Evolutionary conservation across 2,329 filamentous ascomycete genomes (phyloP), one percentile per base, ranked within the genome.

Genomic region (Aspergillus neoniger): DNA sequence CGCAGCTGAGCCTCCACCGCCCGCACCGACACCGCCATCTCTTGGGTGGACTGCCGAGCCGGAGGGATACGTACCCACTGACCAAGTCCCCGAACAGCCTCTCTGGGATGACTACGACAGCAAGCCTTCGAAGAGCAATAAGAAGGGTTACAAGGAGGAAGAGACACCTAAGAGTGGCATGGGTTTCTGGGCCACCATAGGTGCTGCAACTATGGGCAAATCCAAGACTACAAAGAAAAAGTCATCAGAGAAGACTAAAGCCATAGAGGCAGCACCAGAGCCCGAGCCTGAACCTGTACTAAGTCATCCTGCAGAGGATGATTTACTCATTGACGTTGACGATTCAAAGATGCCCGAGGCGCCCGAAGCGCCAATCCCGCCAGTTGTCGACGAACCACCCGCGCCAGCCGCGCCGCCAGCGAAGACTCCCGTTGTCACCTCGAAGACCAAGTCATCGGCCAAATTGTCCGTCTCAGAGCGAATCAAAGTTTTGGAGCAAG

Each of bases 401-500:
- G 64, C 72, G 60, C 69, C 74, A 65, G 70, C 74, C 67, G 74
- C 76, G 67, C 74, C 76, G 63, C 73, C 78, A 60, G 79, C 79
- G 67, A 73, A 79, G 65, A 72, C 74, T 50, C 52, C 57, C 60
- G 62, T 39, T 61, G 57, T 55, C 62, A 65, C 62, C 57, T 77
- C 74, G 57, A 80, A 78, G 63, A 67, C 76, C 53, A 80, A 80
- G 67, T 68, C 74, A 60, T 60, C 74, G 21, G 72, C 68, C 51
- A 80, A 79, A 65, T 74, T 78, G 14, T 81, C 77, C 52, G 77
- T 86, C 44, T 79, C 82, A 15, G 84, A 86, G 65, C 81, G 81
- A 65, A 82, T 86, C 73, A 84, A 77, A 63, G 72, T 71, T 23
- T 72, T 82, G 39, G 80, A 82, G 59, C 70, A 75, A 59, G 69